Evolutionary conservation across 2,329 filamentous ascomycete genomes (phyloP), one percentile per base, ranked within the genome.

Genomic region (Penicillium sp.): DNA sequence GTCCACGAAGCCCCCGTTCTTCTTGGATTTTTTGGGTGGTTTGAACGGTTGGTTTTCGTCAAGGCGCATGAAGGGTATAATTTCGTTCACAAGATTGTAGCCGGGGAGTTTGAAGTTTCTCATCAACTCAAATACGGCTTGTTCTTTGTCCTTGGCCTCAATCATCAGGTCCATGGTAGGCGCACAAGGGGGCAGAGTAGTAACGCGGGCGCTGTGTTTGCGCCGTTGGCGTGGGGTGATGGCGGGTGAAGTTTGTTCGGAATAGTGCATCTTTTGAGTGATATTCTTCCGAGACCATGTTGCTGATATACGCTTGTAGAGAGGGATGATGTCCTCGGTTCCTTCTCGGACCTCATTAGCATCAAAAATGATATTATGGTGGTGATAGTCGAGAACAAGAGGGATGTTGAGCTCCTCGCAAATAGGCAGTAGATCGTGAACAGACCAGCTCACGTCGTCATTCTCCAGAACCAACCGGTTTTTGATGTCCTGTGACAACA

Each of bases 101-200:
- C 92, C 92, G 0, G 92, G 90, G 0, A 97, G 80, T 67, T 88
- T 92, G 73, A 92, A 96, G 0, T 82, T 92, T 23, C 89, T 84
- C 92, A 97, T 97, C 19, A 97, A 81, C 63, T 96, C 91, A 67
- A 97, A 96, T 0, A 97, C 91, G 0, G 93, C 92, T 74, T 97
- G 93, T 72, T 97, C 93, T 75, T 97, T 97, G 71, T 97, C 93
- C 73, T 97, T 97, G 48, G 93, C 93, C 77, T 97, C 93, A 59
- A 97, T 97, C 93, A 97, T 97, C n/a, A 97, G 80, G 70, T 97
- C 93, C 89, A 95, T 94, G 33, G 89, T 87, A 1, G 85, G 79
- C 4, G 87, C 82, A 67, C 93, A 97, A 0, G 93, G 93, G 0
- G 93, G 93, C 0, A 97, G 75, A 0, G 87, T 89, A 63, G 82